Evolutionary conservation across 371 early-diverging fungal genomes (phyloP).

Genomic region (Catenaria anguillulae): DNA sequence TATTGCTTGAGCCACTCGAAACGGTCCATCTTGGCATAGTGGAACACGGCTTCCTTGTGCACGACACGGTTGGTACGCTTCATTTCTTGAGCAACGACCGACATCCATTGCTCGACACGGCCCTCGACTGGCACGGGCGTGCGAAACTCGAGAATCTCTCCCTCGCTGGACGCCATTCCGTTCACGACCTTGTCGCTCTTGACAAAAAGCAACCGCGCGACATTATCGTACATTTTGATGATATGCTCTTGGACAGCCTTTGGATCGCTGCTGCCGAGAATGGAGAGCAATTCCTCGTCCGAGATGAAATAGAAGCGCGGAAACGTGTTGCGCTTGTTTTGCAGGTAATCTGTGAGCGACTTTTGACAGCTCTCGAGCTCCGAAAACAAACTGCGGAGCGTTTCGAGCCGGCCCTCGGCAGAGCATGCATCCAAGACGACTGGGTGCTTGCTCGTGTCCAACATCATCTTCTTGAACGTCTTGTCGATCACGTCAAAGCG

Average conservation of each 20-base stretch:
- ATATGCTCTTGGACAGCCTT: conserved; percentile 41
- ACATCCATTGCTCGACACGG: conserved; percentile 44
- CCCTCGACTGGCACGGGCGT: conserved; percentile 30
- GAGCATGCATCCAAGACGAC: conserved; percentile 36
- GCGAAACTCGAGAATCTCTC: conserved; percentile 31
- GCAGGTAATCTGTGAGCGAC: conserved; percentile 37
- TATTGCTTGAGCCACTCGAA: conserved; percentile 31
- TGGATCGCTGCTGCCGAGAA: conserved; percentile 39
- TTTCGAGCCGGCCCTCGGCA: conserved; percentile 30
- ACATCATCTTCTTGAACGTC: conserved; percentile 39
- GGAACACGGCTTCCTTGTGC: conserved; percentile 39
- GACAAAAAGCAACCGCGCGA: conserved; percentile 33
- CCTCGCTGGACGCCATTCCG: conserved; percentile 41
- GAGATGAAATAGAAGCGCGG: conserved; percentile 45
- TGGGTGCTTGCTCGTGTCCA: conserved; percentile 34
- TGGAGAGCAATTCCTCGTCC: conserved; percentile 42
- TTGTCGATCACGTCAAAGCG: conserved; percentile 37
- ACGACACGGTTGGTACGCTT: conserved; percentile 33
- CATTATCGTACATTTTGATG: conserved; percentile 45
- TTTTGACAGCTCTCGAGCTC: conserved; percentile 40
- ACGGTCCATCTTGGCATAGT: conserved; percentile 36
- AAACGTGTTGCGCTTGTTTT: conserved; percentile 37
- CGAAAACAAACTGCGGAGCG: conserved; percentile 26
- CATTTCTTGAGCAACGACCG: conserved; percentile 36
- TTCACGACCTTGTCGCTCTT: conserved; percentile 33